A percentile compares a stretch with the other conserved stretches of the same genome.
Evolutionary conservation across 176 grass and related monocot species (phyloP).

Genomic region (Oryza coarctata): DNA sequence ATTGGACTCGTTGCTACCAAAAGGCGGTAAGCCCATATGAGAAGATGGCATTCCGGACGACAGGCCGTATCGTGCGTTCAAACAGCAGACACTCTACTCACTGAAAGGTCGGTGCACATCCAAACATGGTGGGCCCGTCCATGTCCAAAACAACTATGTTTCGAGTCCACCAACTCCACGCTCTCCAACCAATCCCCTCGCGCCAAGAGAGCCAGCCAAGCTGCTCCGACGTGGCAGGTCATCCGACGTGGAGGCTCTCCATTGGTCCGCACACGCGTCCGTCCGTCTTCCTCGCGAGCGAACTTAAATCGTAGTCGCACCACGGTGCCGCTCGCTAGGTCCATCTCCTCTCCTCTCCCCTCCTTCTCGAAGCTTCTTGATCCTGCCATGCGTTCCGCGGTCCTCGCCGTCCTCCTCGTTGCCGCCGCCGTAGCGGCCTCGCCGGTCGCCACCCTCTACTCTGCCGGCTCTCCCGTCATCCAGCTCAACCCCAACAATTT

Average conservation of each 20-base stretch:
- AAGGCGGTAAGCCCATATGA: too few species aligned
- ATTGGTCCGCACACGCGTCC: constrained; percentile 80
- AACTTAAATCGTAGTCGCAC: constrained; percentile 39
- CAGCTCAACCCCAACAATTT: constrained; percentile 92
- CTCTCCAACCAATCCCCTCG: neutral
- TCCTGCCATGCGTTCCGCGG: constrained; percentile 47
- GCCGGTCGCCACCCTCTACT: constrained; percentile 69
- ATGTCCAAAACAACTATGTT: neutral
- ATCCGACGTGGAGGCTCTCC: constrained; percentile 34
- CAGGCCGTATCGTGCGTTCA: neutral
- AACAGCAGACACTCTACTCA: neutral
- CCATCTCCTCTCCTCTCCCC: neutral
- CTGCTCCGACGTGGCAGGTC: constrained; percentile 36
- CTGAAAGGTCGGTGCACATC: neutral
- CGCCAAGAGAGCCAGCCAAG: constrained; percentile 30
- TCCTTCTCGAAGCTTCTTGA: constrained; percentile 48
- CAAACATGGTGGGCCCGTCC: neutral
- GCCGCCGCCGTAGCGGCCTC: constrained; percentile 26
- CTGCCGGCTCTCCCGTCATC: constrained; percentile 79
- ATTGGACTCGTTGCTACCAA: too few species aligned
- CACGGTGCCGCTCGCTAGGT: neutral
- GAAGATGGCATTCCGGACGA: neutral
- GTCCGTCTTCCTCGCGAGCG: constrained; percentile 15
- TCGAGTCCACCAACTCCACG: neutral
- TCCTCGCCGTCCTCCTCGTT: constrained; percentile 41